Evolutionary conservation across 495 filamentous ascomycete species (phyloP).

Genomic region (Talaromyces ruber): DNA sequence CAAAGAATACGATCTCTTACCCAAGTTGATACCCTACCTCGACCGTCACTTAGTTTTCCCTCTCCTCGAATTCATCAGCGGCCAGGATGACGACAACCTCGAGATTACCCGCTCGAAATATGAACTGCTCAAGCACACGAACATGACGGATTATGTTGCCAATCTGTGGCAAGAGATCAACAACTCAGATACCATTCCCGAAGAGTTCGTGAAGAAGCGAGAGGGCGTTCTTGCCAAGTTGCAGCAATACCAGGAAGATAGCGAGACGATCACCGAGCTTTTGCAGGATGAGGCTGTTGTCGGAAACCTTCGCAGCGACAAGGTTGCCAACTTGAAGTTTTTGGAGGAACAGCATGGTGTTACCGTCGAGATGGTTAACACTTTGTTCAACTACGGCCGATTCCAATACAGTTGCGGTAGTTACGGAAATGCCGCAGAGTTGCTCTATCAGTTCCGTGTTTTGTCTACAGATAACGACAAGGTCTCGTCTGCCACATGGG

Average conservation of each 20-base stretch:
- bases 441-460: constrained; percentile 93
- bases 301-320: constrained; percentile 82
- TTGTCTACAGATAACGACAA: constrained; percentile 97
- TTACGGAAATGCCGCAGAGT: constrained; percentile 77
- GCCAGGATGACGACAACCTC: constrained; percentile 48
- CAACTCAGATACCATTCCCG: constrained; percentile 64
- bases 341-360: constrained; percentile 91
- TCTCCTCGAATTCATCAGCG: constrained; percentile 73
- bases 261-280: constrained; percentile 73
- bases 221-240: constrained; percentile 79
- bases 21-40: constrained; percentile 82
- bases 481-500: constrained; percentile 90
- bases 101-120: constrained; percentile 79
- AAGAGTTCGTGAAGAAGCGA: constrained; percentile 78
- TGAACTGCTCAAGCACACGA: constrained; percentile 85
- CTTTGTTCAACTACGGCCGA: constrained; percentile 85
- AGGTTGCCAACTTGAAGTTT: constrained; percentile 93
- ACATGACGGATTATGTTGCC: constrained; percentile 97
- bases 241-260: constrained; percentile 75
- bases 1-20: constrained; percentile 70
- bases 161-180: constrained; percentile 81
- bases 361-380: constrained; percentile 88
- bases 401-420: constrained; percentile 96
- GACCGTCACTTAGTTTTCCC: constrained; percentile 95
- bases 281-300: constrained; percentile 82